Evolutionary conservation across 2,329 filamentous ascomycete species (phyloP).

Genomic region (Rugonectria rugulosa): DNA sequence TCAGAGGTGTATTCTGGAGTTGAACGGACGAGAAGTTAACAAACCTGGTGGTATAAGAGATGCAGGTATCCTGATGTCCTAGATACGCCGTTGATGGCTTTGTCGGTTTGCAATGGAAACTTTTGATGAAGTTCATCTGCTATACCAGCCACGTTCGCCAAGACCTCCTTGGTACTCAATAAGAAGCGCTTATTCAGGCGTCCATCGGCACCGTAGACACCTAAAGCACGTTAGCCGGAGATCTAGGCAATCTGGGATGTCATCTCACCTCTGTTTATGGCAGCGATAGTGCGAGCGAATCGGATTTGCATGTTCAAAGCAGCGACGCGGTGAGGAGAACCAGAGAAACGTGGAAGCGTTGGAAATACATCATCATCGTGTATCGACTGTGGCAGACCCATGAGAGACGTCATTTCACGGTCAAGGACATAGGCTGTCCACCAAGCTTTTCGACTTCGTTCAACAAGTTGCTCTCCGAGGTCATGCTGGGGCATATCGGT

Average conservation of each 20-base stretch:
- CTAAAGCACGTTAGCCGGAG: conserved; percentile 14
- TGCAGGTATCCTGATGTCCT: conserved; percentile 43
- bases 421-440: conserved; percentile 63
- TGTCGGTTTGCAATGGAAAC: conserved; percentile 41
- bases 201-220: conserved; percentile 41
- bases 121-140: conserved; percentile 41
- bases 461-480: conserved; percentile 49
- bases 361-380: conserved; percentile 59
- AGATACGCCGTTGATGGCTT: conserved; percentile 43
- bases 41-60: conserved; percentile 44
- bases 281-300: conserved; percentile 41
- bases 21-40: conserved; percentile 6
- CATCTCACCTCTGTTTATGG: conserved; percentile 40
- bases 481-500: conserved; percentile 56
- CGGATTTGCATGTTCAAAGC: conserved; percentile 45
- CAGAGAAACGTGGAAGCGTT: conserved; percentile 42
- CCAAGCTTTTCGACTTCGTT: conserved; percentile 59
- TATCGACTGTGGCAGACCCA: conserved; percentile 59
- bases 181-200: conserved; percentile 42
- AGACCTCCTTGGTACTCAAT: conserved; percentile 40
- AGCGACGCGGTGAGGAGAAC: conserved; percentile 35
- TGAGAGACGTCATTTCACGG: conserved; percentile 60
- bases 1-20: too few relatives aligned
- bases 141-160: conserved; percentile 39
- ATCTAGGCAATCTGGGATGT: accelerated